phyloP scores from a whole-genome alignment of 306 rosid species.

The Sindora glabra region DNA sequence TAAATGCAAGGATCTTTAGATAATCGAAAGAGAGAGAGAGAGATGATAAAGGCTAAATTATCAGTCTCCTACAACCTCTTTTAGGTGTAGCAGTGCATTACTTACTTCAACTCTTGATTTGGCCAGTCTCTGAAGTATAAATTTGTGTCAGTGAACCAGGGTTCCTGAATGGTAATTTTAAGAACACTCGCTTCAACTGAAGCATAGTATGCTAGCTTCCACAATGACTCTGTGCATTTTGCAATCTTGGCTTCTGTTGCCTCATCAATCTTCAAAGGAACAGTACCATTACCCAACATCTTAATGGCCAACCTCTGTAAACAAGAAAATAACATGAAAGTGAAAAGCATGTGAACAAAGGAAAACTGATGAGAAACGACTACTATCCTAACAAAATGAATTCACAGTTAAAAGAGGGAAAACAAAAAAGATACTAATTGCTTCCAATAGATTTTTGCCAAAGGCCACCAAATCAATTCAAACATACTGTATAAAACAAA shows the following conservation, averaged over 20 bases:
- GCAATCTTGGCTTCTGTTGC: conserved; percentile 56
- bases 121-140: conserved; percentile 84
- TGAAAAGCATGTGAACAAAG: too few relatives aligned
- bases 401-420: background rate
- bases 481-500: too few relatives aligned
- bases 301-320: conserved; percentile 65
- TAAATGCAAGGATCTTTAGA: too few relatives aligned
- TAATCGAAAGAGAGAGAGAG: too few relatives aligned
- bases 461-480: too few relatives aligned
- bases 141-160: conserved; percentile 67
- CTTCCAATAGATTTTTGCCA: too few relatives aligned
- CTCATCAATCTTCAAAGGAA: conserved; percentile 50
- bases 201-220: conserved; percentile 84
- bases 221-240: conserved; percentile 91
- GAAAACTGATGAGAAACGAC: too few relatives aligned
- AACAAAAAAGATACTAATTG: too few relatives aligned
- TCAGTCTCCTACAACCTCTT: too few relatives aligned
- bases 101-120: conserved; percentile 79
- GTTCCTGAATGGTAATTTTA: conserved; percentile 44
- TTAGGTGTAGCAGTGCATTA: too few relatives aligned
- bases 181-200: conserved; percentile 68
- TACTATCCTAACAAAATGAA: too few relatives aligned
- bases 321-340: conserved; percentile 9
- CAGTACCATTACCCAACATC: conserved; percentile 46
- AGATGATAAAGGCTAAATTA: too few relatives aligned